Percentiles rank a stretch among this genome's conserved stretches.
phyloP scores from a whole-genome alignment of 176 grass and related monocot genomes.

The Ensete glaucum region DNA sequence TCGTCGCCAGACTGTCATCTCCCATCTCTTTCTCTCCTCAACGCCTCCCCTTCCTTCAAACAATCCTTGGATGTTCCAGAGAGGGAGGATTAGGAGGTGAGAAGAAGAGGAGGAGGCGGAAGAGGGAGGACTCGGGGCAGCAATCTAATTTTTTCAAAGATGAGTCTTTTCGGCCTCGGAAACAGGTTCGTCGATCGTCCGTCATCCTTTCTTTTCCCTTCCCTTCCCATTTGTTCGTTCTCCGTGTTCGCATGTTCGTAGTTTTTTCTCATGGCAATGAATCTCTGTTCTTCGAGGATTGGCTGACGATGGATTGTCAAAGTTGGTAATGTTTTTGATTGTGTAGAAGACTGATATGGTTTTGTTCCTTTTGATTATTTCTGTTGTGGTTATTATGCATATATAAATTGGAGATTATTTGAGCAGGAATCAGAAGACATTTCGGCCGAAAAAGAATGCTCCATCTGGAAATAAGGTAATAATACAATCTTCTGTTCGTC shows the following conservation, averaged over 20 bases:
- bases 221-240: not conserved
- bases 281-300: not conserved
- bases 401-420: not conserved
- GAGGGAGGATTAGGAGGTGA: not conserved
- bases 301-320: not conserved
- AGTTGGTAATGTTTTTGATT: not conserved
- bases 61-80: not conserved
- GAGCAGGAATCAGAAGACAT: slow-evolving; percentile 77
- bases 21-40: not conserved
- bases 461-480: slow-evolving; percentile 61
- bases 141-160: slow-evolving; percentile 8
- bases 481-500: not conserved
- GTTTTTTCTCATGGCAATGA: not conserved
- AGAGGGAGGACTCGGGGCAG: not conserved
- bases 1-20: slow-evolving; percentile 7
- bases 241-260: not conserved
- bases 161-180: slow-evolving; percentile 59
- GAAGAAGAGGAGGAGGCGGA: not conserved
- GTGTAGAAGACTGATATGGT: not conserved
- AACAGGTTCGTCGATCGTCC: slow-evolving; percentile 38
- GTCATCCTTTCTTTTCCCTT: not conserved
- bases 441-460: slow-evolving; percentile 77
- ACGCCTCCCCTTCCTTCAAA: not conserved
- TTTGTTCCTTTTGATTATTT: not conserved
- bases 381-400: not conserved